Conservation (phyloP, 2,329 filamentous ascomycete species). For the Cladosporium oxysporum region DNA sequence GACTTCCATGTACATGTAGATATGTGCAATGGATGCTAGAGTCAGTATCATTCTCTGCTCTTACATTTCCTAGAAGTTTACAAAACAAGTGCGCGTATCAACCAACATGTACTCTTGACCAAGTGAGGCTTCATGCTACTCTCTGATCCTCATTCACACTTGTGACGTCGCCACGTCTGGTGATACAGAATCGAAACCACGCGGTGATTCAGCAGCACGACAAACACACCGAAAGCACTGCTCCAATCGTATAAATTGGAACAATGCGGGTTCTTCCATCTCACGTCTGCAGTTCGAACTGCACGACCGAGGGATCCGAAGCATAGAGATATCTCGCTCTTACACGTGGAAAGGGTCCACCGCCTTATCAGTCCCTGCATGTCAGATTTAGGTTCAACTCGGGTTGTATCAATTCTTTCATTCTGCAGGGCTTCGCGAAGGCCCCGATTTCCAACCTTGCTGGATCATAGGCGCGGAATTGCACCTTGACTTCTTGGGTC, state of each 20-base stretch:
- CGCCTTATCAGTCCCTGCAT: slow-evolving; percentile 1
- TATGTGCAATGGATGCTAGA: too few relatives aligned
- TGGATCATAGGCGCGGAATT: background rate
- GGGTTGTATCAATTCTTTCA: background rate
- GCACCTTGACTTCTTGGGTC: background rate
- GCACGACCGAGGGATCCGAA: background rate
- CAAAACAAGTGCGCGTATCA: too few relatives aligned
- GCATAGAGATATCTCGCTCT: background rate
- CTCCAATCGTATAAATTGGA: background rate
- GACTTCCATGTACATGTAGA: too few relatives aligned
- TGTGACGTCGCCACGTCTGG: too few relatives aligned
- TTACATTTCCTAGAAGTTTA: too few relatives aligned
- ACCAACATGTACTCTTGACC: too few relatives aligned
- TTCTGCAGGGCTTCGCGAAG: background rate
- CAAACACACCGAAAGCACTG: background rate
- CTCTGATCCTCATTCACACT: too few relatives aligned
- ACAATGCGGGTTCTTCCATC: background rate
- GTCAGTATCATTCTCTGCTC: too few relatives aligned
- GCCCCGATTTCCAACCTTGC: slow-evolving; percentile 2
- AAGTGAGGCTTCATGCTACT: too few relatives aligned
- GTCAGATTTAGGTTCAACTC: slow-evolving; percentile 2
- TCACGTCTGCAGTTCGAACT: background rate
- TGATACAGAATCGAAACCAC: background rate
- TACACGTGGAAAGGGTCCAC: background rate
- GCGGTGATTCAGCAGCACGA: background rate